Conservation (phyloP, 106 monocot genomes). For the Xerophyta viscosa region DNA sequence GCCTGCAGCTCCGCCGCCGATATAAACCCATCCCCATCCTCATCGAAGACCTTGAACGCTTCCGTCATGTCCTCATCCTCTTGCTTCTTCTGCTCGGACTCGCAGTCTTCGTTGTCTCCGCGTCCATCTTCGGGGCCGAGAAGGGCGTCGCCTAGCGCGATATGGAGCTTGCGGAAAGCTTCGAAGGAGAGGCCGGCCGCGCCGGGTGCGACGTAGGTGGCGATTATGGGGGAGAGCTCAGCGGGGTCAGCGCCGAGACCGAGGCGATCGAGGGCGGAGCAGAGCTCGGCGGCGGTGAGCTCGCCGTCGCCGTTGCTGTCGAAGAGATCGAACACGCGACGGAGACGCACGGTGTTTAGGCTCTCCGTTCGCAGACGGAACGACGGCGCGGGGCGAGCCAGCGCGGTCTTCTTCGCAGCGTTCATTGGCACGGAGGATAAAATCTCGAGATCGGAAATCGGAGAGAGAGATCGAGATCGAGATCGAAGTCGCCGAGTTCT, state of each 20-base stretch:
- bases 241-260: conserved; percentile 23
- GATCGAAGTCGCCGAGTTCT: too few species aligned
- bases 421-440: too few species aligned
- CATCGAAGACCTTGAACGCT: conserved; percentile 52
- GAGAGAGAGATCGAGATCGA: too few species aligned
- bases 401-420: background rate
- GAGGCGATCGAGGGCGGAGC: conserved; percentile 29
- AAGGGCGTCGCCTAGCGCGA: conserved; percentile 27
- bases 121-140: conserved; percentile 10
- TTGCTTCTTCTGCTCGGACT: conserved; percentile 10
- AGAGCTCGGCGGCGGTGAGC: conserved; percentile 38
- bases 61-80: conserved; percentile 39
- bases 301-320: conserved; percentile 50
- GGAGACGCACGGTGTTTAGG: conserved; percentile 67
- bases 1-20: conserved; percentile 41
- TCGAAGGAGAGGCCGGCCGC: conserved; percentile 31
- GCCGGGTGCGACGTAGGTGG: conserved; percentile 17
- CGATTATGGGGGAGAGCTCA: conserved; percentile 19
- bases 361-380: conserved; percentile 47
- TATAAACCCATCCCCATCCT: conserved; percentile 46
- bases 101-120: background rate
- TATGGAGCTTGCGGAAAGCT: conserved; percentile 25
- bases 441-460: too few species aligned
- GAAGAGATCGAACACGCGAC: conserved; percentile 66
- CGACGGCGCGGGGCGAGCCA: conserved; percentile 19